Conservation (phyloP, 2,329 filamentous ascomycete genomes). For the Aspergillus arachidicola region DNA sequence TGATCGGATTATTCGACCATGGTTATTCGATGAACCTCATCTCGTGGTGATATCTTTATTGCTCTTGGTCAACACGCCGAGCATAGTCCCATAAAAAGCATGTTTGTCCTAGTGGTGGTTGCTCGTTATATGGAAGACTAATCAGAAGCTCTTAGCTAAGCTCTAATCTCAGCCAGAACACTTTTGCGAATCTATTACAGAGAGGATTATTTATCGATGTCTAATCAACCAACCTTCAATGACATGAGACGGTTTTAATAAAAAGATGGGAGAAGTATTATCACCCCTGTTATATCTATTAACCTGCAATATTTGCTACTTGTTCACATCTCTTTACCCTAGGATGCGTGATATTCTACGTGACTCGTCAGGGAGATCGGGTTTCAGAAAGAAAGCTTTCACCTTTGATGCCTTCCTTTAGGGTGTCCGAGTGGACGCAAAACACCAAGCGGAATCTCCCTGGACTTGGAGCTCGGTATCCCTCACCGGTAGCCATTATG, state of each 20-base stretch:
- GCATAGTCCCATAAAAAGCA: too few relatives aligned
- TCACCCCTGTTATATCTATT: background rate
- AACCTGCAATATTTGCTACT: background rate
- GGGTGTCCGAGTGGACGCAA: background rate
- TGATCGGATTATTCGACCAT: too few relatives aligned
- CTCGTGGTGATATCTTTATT: too few relatives aligned
- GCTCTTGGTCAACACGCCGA: too few relatives aligned
- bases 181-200: too few relatives aligned
- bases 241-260: background rate
- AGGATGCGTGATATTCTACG: background rate
- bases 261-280: background rate
- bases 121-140: background rate
- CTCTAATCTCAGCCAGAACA: background rate
- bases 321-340: background rate
- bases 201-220: too few relatives aligned
- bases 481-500: background rate
- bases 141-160: background rate
- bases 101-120: background rate
- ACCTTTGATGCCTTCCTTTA: background rate
- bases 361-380: background rate
- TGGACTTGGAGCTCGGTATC: background rate
- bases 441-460: background rate
- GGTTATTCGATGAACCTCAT: too few relatives aligned
- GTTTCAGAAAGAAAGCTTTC: background rate
- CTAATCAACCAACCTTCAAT: too few relatives aligned